These are phyloP conservation scores for Pisolithus albus DNA, from an alignment of 768 basidiomycete genomes.

Conservation along the genomic window DNA sequence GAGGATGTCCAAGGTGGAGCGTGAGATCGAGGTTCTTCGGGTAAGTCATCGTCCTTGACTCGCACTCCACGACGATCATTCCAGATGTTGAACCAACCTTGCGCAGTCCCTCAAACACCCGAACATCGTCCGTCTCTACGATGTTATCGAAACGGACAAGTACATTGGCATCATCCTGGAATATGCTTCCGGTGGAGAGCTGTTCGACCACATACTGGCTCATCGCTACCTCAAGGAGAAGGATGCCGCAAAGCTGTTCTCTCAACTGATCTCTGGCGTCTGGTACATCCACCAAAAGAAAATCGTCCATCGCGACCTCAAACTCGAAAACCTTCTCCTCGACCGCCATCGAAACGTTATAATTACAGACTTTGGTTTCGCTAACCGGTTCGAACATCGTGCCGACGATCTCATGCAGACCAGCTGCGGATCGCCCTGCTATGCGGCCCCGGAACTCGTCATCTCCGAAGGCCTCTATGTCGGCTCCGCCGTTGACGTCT, in stretches of 20 bases:
- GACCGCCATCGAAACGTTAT: conserved; percentile 98
- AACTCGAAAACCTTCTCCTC: conserved; percentile 94
- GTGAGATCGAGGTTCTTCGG: conserved; percentile 95
- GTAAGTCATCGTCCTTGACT: conserved; percentile 41
- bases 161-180: conserved; percentile 99
- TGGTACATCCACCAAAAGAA: conserved; percentile 99
- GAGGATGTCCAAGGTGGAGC: conserved; percentile 90
- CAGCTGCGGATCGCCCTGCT: conserved; percentile 94
- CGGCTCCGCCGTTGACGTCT: conserved; percentile 96
- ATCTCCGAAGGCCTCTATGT: conserved; percentile 96
- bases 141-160: conserved; percentile 98
- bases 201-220: conserved; percentile 98
- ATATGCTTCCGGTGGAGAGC: conserved; percentile 95
- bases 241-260: conserved; percentile 93
- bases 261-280: conserved; percentile 96
- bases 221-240: conserved; percentile 93
- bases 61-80: background rate
- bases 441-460: conserved; percentile 96
- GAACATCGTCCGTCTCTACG: conserved; percentile 96
- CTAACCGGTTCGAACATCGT: conserved; percentile 92
- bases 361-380: conserved; percentile 99
- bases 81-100: conserved; percentile 9
- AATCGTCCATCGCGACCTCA: conserved; percentile 98
- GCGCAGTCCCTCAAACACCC: conserved; percentile 87
- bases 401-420: conserved; percentile 97